Evolutionary conservation across 1,139 yeast genomes (phyloP).

Genomic region (Pichia sp.): DNA sequence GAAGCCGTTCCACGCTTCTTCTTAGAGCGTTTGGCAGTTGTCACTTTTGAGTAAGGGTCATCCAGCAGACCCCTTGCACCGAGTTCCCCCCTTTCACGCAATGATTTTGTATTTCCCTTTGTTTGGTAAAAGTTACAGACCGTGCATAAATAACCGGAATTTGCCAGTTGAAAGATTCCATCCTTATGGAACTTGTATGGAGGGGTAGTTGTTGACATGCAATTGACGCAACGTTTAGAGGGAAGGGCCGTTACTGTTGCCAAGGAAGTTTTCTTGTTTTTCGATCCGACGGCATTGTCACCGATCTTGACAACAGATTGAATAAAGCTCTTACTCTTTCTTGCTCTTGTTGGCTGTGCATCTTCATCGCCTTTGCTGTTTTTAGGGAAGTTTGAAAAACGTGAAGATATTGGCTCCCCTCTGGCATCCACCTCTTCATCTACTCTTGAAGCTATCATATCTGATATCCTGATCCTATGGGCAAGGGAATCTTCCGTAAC

Average conservation of each 20-base stretch:
- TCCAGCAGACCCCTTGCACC: constrained; percentile 32
- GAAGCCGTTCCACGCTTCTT: constrained; percentile 10
- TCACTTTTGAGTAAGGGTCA: constrained; percentile 25
- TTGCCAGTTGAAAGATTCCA: constrained; percentile 32
- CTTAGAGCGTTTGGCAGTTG: constrained; percentile 4
- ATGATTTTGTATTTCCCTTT: constrained; percentile 21
- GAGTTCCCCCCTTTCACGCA: constrained; percentile 30
- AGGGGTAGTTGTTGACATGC: constrained; percentile 28
- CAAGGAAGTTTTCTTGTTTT: constrained; percentile 9
- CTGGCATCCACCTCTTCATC: constrained; percentile 22
- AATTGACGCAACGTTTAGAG: constrained; percentile 29
- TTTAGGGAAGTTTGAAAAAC: constrained; percentile 30
- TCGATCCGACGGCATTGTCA: constrained; percentile 20
- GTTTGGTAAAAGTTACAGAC: constrained; percentile 26
- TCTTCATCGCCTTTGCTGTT: constrained; percentile 16
- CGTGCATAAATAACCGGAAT: constrained; percentile 31
- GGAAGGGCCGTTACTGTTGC: background rate
- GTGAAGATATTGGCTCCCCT: constrained; percentile 28
- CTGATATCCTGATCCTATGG: constrained; percentile 29
- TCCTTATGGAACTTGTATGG: constrained; percentile 32
- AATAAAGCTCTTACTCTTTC: constrained; percentile 29
- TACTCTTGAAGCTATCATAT: constrained; percentile 19
- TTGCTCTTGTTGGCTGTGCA: constrained; percentile 29
- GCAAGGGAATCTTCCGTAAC: constrained; percentile 30
- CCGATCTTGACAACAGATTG: constrained; percentile 31